Percentiles rank a stretch among this genome's conserved stretches.
These are phyloP conservation scores for Leccinum pachyderme DNA, from an alignment of 1,284 basidiomycete genomes.

Conservation along the genomic window DNA sequence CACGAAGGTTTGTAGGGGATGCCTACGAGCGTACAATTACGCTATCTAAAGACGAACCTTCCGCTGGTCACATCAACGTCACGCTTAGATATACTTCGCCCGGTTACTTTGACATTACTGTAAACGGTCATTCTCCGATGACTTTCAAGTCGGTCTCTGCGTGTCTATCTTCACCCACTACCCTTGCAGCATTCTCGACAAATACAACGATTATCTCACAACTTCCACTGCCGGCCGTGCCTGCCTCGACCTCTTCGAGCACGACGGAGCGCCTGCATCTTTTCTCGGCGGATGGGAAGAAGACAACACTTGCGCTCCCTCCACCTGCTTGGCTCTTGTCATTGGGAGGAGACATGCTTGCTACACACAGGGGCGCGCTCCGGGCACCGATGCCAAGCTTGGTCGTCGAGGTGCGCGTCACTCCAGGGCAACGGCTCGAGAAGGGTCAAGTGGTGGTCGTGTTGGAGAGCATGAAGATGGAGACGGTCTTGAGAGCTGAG, in stretches of 20 bases:
- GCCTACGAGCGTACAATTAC: slow-evolving; percentile 57
- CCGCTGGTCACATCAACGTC: slow-evolving; percentile 42
- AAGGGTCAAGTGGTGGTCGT: slow-evolving; percentile 81
- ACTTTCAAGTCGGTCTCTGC: slow-evolving; percentile 54
- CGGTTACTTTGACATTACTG: slow-evolving; percentile 54
- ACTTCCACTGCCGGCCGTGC: slow-evolving; percentile 46
- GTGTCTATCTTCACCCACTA: slow-evolving; percentile 48
- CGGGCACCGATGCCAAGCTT: slow-evolving; percentile 88
- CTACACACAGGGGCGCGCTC: slow-evolving; percentile 52
- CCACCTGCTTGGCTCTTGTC: slow-evolving; percentile 66
- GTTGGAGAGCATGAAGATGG: slow-evolving; percentile 96
- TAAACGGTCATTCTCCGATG: slow-evolving; percentile 39
- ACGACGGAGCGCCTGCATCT: slow-evolving; percentile 71
- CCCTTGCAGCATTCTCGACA: slow-evolving; percentile 45
- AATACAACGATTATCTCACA: slow-evolving; percentile 76
- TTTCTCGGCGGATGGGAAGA: slow-evolving; percentile 53
- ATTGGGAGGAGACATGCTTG: slow-evolving; percentile 54
- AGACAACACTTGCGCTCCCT: slow-evolving; percentile 59
- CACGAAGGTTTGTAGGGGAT: slow-evolving; percentile 77
- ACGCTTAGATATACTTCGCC: slow-evolving; percentile 43
- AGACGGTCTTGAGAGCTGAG: slow-evolving; percentile 79
- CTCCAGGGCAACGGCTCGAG: slow-evolving; percentile 73
- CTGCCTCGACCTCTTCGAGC: slow-evolving; percentile 48
- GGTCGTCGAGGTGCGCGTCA: slow-evolving; percentile 82
- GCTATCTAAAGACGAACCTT: slow-evolving; percentile 51